Base-by-base conservation (phyloP, 768 basidiomycete species). In the Russula abietina region DNA sequence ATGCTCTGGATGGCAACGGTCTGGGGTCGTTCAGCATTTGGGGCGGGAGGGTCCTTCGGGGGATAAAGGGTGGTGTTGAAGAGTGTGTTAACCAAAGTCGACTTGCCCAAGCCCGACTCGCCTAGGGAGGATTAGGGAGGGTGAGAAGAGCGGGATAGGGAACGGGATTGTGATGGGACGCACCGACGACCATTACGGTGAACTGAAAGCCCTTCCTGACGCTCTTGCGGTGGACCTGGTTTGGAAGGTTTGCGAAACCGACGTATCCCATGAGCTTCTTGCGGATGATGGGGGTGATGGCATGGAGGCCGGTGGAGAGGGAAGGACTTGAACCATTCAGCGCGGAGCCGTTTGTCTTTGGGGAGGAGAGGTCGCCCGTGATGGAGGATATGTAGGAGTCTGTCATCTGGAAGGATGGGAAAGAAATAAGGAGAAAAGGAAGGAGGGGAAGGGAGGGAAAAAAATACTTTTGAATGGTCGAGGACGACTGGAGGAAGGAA, bases 191-290 rank as follows among this genome's bases (percentile, higher is more conserved):
- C 97, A 99, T 98, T 68, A 87, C 82, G 59, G 94, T 96, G 79
- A 99, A 99, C 75, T 98, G 93, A 82, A 98, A 99, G 50, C 97
- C 96, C 77, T 94, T 98, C 80, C 93, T 83, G 53, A 97, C 90
- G 71, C 93, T 96, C 80, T 97, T 93, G 77, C 97, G 88, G 78
- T 99, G 97, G 50, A 98, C 96, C 76, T 99, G 97, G 83, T 99
- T 98, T 55, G 97, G 97, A 55, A 99, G 83, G 76, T 97, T 98
- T 73, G 95, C 93, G 73, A 99, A 96, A 56, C 93, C 93, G 64
- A 96, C 93, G 73, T 93, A 95, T 71, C 93, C 91, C 84, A 89
- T 91, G 70, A 95, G 81, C 78, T 94, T 94, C 86, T 93, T 94
- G 77, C 91, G 88, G 67, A 82, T 81, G 70, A 81, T 76, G 62